A percentile compares a stretch with the other conserved stretches of the same genome.
These are phyloP conservation scores for Suillus bovinus DNA, from an alignment of 768 basidiomycete genomes.

Conservation along the genomic window DNA sequence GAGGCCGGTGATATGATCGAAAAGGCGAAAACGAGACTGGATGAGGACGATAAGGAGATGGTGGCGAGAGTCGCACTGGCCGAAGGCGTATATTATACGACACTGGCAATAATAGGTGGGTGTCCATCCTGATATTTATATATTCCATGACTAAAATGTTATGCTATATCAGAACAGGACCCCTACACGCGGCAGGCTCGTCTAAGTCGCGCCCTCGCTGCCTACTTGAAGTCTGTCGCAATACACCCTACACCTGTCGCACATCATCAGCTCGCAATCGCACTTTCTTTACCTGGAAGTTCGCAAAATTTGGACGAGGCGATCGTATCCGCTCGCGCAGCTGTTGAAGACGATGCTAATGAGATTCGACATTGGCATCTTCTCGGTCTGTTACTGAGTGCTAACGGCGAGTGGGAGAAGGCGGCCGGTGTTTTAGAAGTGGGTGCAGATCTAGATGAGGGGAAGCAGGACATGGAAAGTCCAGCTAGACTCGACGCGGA, in stretches of 20 bases:
- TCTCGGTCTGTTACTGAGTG: conserved; percentile 78
- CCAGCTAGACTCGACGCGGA: conserved; percentile 16
- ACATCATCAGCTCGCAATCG: conserved; percentile 81
- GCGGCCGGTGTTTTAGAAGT: conserved; percentile 76
- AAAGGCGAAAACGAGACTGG: conserved; percentile 58
- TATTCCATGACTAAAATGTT: not conserved
- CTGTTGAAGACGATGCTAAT: conserved; percentile 68
- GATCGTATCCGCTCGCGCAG: conserved; percentile 61
- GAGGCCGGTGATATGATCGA: conserved; percentile 64
- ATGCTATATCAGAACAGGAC: conserved; percentile 55
- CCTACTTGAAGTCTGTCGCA: conserved; percentile 50
- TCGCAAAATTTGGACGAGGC: conserved; percentile 69
- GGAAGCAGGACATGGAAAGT: conserved; percentile 33
- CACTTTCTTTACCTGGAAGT: conserved; percentile 63
- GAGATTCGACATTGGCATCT: conserved; percentile 88
- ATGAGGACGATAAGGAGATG: conserved; percentile 49
- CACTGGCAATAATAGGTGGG: conserved; percentile 71
- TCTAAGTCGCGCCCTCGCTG: conserved; percentile 55
- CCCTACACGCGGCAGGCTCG: conserved; percentile 57
- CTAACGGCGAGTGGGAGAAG: conserved; percentile 75
- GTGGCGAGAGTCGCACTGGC: conserved; percentile 62
- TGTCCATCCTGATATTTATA: not conserved
- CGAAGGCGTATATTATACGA: conserved; percentile 71
- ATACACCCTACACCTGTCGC: conserved; percentile 53
- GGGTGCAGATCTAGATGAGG: conserved; percentile 63